Conservation (phyloP, 208 protist species). For the Crithidia sp. region DNA sequence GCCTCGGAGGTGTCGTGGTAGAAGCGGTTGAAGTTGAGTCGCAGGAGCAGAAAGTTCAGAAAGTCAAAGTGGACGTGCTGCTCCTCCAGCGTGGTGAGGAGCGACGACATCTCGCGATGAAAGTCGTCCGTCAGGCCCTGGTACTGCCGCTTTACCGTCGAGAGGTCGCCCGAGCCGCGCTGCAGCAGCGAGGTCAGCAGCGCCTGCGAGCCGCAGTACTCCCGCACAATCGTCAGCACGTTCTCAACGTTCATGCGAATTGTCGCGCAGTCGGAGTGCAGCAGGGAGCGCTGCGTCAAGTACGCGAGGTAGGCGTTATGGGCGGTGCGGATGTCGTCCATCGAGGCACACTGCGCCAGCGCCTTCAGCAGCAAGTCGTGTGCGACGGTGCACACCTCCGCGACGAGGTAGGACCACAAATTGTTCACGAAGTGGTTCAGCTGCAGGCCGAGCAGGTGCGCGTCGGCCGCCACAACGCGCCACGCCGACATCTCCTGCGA, state of each 20-base stretch:
- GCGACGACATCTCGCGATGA: constrained; percentile 60
- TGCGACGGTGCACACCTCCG: constrained; percentile 67
- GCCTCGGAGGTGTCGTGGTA: constrained; percentile 52
- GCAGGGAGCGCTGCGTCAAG: constrained; percentile 64
- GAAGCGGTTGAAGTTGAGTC: constrained; percentile 77
- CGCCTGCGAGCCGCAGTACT: constrained; percentile 67
- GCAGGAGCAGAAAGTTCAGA: constrained; percentile 72
- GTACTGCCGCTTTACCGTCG: constrained; percentile 62
- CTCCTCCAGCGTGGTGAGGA: constrained; percentile 68
- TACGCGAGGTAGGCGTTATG: constrained; percentile 67
- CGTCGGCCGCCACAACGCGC: constrained; percentile 62
- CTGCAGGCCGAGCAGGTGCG: constrained; percentile 69
- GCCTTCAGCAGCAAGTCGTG: constrained; percentile 59
- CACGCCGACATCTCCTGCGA: constrained; percentile 40
- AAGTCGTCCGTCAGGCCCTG: constrained; percentile 62
- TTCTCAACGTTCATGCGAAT: constrained; percentile 79
- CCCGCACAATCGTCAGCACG: constrained; percentile 56
- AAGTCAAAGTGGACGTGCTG: constrained; percentile 78
- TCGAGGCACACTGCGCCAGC: constrained; percentile 47
- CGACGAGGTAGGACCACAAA: constrained; percentile 74
- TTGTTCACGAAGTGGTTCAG: constrained; percentile 79
- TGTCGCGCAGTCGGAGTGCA: constrained; percentile 64
- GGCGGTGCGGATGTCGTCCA: constrained; percentile 67
- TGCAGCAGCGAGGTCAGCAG: constrained; percentile 65
- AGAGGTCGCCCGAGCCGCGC: constrained; percentile 61